phyloP scores from a whole-genome alignment of 2,329 filamentous ascomycete genomes.

The Fusarium multiceps region DNA sequence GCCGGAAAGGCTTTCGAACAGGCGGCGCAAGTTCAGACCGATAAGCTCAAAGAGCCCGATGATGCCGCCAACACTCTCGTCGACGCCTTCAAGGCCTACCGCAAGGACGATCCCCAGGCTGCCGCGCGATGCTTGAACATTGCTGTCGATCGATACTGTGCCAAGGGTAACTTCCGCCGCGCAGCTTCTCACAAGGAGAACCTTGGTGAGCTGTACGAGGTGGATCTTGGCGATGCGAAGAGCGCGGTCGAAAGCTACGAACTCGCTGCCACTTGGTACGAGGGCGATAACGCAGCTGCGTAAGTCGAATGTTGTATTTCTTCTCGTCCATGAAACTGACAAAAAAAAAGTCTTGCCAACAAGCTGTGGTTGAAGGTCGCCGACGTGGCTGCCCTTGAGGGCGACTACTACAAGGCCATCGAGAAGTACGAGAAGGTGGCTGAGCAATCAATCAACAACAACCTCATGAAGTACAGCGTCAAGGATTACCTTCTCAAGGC shows the following conservation, averaged over 20 bases:
- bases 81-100: constrained; percentile 96
- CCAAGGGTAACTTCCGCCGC: constrained; percentile 89
- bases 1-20: constrained; percentile 88
- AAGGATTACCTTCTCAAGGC: constrained; percentile 97
- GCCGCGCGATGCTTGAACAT: constrained; percentile 83
- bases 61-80: constrained; percentile 89
- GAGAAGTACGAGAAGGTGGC: constrained; percentile 87
- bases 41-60: constrained; percentile 88
- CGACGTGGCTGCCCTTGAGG: constrained; percentile 83
- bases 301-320: constrained; percentile 57
- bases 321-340: neutral
- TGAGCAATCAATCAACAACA: constrained; percentile 82
- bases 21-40: constrained; percentile 82
- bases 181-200: constrained; percentile 93
- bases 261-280: constrained; percentile 88
- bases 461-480: constrained; percentile 91
- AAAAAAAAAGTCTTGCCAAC: constrained; percentile 79
- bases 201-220: constrained; percentile 86
- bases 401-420: constrained; percentile 86
- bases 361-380: constrained; percentile 94
- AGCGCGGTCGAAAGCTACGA: constrained; percentile 86
- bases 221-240: constrained; percentile 81
- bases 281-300: constrained; percentile 85
- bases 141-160: constrained; percentile 86
- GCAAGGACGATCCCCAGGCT: constrained; percentile 84